phyloP scores from a whole-genome alignment of 1,284 basidiomycete species.

The Apiotrichum domesticum region DNA sequence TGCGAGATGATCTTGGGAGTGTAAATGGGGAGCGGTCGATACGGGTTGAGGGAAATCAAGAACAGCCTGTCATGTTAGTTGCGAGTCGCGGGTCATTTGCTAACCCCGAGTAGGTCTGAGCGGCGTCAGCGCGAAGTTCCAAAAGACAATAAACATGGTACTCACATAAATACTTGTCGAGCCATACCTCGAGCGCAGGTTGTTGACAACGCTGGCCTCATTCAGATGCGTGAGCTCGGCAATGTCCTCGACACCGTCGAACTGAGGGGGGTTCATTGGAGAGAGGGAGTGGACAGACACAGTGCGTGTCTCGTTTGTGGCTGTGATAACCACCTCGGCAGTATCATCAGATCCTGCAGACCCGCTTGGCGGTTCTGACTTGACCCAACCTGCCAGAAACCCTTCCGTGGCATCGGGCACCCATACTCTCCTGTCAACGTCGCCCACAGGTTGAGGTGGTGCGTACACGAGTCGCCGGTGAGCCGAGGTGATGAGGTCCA shows the following conservation, averaged over 20 bases:
- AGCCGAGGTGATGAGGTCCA: slow-evolving; percentile 10
- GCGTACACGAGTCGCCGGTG: slow-evolving; percentile 7
- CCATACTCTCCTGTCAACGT: slow-evolving; percentile 41
- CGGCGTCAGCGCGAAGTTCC: slow-evolving; percentile 1
- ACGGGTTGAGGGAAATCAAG: slow-evolving; percentile 97
- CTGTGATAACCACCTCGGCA: slow-evolving; percentile 41
- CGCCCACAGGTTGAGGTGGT: slow-evolving; percentile 1
- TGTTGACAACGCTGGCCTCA: slow-evolving; percentile 97
- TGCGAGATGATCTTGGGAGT: slow-evolving; percentile 85
- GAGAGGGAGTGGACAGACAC: slow-evolving; percentile 72
- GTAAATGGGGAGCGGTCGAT: slow-evolving; percentile 87
- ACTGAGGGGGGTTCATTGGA: slow-evolving; percentile 98
- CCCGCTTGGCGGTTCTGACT: slow-evolving; percentile 30
- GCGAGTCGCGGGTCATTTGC: not conserved
- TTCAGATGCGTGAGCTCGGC: slow-evolving; percentile 97
- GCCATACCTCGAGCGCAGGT: slow-evolving; percentile 83
- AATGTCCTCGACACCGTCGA: slow-evolving; percentile 96
- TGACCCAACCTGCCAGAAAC: slow-evolving; percentile 46
- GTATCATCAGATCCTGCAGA: slow-evolving; percentile 21
- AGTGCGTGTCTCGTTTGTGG: slow-evolving; percentile 48
- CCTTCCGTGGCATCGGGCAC: slow-evolving; percentile 40
- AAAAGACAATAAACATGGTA: slow-evolving; percentile 19
- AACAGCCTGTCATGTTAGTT: slow-evolving; percentile 50
- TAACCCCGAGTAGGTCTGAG: slow-evolving; percentile 46
- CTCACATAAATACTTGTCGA: slow-evolving; percentile 91